Percentiles rank a stretch among this genome's conserved stretches.
Conservation (phyloP, 2,329 filamentous ascomycete genomes). For the Neurospora crassa region DNA sequence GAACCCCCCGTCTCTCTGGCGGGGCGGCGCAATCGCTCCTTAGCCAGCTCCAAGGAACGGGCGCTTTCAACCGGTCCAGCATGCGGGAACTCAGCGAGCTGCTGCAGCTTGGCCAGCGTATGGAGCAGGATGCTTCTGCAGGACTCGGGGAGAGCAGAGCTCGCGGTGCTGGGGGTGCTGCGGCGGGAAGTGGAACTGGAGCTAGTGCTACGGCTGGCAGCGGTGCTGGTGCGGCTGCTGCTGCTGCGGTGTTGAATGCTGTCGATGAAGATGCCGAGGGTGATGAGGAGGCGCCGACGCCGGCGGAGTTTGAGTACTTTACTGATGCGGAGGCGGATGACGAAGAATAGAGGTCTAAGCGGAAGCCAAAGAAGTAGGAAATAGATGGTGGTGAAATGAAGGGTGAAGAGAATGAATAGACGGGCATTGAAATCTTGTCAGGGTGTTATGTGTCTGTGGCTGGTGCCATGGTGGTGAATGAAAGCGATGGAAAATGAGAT, state of each 20-base stretch:
- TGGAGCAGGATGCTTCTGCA: constrained; percentile 21
- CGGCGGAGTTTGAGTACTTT: constrained; percentile 70
- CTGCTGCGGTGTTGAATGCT: constrained; percentile 72
- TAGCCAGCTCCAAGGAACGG: constrained; percentile 15
- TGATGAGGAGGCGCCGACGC: constrained; percentile 61
- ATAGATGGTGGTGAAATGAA: constrained; percentile 4
- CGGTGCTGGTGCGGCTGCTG: constrained; percentile 53
- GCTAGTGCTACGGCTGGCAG: constrained; percentile 10
- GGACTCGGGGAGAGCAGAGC: background rate
- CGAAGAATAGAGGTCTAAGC: constrained; percentile 1
- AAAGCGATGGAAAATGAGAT: too few relatives aligned
- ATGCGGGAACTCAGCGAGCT: constrained; percentile 34
- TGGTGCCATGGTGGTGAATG: background rate
- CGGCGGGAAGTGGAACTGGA: constrained; percentile 3
- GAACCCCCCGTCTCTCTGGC: constrained; percentile 12
- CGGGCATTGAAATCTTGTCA: background rate
- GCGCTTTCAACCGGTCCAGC: constrained; percentile 15
- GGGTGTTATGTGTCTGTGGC: background rate
- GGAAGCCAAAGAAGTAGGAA: background rate
- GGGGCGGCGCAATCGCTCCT: constrained; percentile 20
- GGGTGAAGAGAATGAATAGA: background rate
- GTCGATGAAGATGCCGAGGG: constrained; percentile 77
- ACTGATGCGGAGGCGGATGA: constrained; percentile 52
- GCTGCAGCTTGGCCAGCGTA: constrained; percentile 28
- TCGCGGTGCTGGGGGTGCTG: background rate